Evolutionary conservation across 2,329 filamentous ascomycete genomes (phyloP).

Genomic region (Alternaria arbusti): DNA sequence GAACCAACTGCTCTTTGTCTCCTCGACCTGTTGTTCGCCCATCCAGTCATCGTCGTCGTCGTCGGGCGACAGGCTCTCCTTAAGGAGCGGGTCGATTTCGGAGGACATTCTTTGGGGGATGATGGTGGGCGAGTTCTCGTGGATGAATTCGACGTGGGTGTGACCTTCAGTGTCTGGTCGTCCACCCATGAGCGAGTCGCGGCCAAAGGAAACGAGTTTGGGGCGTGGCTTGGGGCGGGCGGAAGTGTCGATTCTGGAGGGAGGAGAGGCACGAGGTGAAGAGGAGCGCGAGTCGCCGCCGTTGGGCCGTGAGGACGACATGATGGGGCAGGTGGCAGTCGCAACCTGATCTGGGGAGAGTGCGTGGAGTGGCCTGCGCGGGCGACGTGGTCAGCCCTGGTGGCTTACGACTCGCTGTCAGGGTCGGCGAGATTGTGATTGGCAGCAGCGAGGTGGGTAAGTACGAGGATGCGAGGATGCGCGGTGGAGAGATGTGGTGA

Average conservation of each 20-base stretch:
- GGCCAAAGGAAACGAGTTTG: conserved; percentile 48
- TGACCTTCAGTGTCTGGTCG: conserved; percentile 22
- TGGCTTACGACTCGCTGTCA: conserved; percentile 6
- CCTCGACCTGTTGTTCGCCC: conserved; percentile 58
- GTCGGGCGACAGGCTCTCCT: conserved; percentile 42
- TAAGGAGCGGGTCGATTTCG: conserved; percentile 41
- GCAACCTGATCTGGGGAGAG: conserved; percentile 4
- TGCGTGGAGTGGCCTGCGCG: conserved; percentile 15
- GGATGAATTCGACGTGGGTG: conserved; percentile 36
- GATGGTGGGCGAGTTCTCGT: conserved; percentile 46
- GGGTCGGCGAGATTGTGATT: conserved; percentile 18
- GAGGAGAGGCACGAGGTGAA: conserved; percentile 21
- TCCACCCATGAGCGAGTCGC: conserved; percentile 29
- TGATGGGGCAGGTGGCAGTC: conserved; percentile 12
- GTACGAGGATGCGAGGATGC: neutral
- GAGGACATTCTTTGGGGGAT: conserved; percentile 34
- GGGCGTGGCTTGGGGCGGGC: conserved; percentile 26
- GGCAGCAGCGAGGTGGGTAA: conserved; percentile 13
- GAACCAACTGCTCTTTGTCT: conserved; percentile 83
- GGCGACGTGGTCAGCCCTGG: conserved; percentile 22
- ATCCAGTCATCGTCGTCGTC: conserved; percentile 50
- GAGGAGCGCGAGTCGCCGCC: conserved; percentile 18
- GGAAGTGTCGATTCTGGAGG: conserved; percentile 25
- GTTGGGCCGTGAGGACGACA: conserved; percentile 11
- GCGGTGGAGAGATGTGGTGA: conserved; percentile 14